These are phyloP conservation scores for Boechera divaricarpa DNA, from an alignment of 345 rosid species.

Conservation along the genomic window DNA sequence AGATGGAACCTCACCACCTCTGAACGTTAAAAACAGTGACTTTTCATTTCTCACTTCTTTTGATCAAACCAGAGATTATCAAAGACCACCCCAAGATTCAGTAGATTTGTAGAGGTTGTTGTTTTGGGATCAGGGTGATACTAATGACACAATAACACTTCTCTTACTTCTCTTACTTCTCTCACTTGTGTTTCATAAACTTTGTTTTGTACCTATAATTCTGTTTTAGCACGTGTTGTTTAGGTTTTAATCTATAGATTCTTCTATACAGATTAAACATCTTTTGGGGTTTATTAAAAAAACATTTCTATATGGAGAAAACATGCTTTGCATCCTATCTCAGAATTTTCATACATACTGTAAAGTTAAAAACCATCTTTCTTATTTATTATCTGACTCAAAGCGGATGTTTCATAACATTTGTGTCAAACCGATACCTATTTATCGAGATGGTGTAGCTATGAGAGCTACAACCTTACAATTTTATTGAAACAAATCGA, in stretches of 20 bases:
- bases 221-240: constrained; percentile 5
- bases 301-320: neutral
- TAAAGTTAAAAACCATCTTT: neutral
- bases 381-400: too few species aligned
- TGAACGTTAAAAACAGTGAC: constrained; percentile 9
- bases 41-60: constrained; percentile 22
- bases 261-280: constrained; percentile 2
- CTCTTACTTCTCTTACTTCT: constrained; percentile 24
- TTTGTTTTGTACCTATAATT: constrained; percentile 38
- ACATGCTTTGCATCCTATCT: neutral
- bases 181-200: constrained; percentile 25
- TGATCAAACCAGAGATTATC: constrained; percentile 20
- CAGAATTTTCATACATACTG: too few species aligned
- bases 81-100: constrained; percentile 27
- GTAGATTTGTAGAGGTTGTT: constrained; percentile 37
- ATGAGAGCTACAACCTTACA: neutral
- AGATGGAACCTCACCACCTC: constrained; percentile 15
- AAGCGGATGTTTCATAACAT: neutral
- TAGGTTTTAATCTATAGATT: constrained; percentile 24
- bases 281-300: neutral
- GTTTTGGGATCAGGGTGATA: constrained; percentile 18
- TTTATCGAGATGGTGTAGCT: neutral
- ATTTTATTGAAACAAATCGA: neutral
- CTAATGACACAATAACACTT: constrained; percentile 29
- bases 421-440: neutral